Base-by-base conservation (phyloP, 163 green algal genomes). In the Chloromonas sp. region DNA sequence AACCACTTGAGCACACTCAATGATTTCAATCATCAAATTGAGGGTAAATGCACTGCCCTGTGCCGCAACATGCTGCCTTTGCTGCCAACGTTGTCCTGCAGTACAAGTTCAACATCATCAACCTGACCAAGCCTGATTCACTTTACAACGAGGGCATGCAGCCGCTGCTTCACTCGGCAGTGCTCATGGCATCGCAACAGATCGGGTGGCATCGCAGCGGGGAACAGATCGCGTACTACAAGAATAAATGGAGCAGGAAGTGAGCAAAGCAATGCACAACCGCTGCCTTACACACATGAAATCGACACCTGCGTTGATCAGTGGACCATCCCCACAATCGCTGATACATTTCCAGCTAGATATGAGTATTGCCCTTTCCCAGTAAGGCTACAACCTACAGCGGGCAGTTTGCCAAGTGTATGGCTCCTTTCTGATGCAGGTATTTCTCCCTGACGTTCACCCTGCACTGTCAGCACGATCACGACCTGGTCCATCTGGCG, bases 71-170 rank as follows among this genome's bases (percentile, higher is more conserved):
- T 36, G 36, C 36, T 36, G 36, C 36, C 36, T 36, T 36, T 36
- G 36, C 36, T 36, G 36, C 36, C 36, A 36, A 78, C 14, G 70
- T 59, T 85, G 71, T 3, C 3, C 2, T 58, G 3, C 71, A 71
- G 58, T 91, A 92, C 84, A 91, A 90, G 83, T 86, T 95, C 82
- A 93, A 94, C 86, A 90, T 95, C 81, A 90, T 94, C 77, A 95
- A 96, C 86, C 85, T 96, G 58, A 85, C 88, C 60, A 95, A 95
- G 84, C 85, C 89, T 2, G 90, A 92, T 82, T 90, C 83, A 36
- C 84, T 96, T 79, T 96, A 95, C 87, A 89, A 91, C 76, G 81
- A 87, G 59, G 93, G 93, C 13, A 93, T 95, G 90, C 90, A 90
- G 84, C 91, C 91, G 2, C 87, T 94, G 36, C 61, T 93, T 59